Percentiles rank a stretch among this genome's conserved stretches.
Evolutionary conservation across 1,284 basidiomycete species (phyloP).

Genomic region (Takashimella tepidaria): DNA sequence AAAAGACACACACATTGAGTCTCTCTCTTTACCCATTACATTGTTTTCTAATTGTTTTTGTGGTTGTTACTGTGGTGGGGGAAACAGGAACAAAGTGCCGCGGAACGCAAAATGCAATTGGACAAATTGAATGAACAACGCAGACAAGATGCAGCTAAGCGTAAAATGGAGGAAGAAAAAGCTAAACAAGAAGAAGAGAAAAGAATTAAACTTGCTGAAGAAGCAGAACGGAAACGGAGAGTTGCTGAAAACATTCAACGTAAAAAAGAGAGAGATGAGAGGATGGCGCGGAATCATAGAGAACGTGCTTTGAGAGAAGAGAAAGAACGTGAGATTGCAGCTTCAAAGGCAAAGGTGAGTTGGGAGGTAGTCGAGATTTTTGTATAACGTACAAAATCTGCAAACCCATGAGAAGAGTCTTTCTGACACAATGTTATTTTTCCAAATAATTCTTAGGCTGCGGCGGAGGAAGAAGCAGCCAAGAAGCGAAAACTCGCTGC

Average conservation of each 20-base stretch:
- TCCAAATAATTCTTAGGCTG: slow-evolving; percentile 6
- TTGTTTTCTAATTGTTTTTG: too few relatives aligned
- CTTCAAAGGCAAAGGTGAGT: slow-evolving; percentile 28
- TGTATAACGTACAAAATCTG: background rate
- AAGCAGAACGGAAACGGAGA: background rate
- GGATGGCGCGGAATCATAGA: slow-evolving; percentile 20
- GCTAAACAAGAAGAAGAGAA: slow-evolving; percentile 52
- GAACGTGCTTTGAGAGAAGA: slow-evolving; percentile 26
- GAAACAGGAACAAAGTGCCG: slow-evolving; percentile 74
- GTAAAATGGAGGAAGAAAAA: slow-evolving; percentile 74
- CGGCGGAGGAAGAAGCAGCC: slow-evolving; percentile 40
- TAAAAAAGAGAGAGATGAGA: slow-evolving; percentile 40
- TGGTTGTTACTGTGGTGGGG: too few relatives aligned
- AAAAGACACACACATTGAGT: background rate
- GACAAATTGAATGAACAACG: slow-evolving; percentile 74
- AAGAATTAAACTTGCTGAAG: slow-evolving; percentile 19
- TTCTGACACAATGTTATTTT: background rate
- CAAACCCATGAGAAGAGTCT: too few relatives aligned
- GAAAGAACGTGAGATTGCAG: slow-evolving; percentile 30
- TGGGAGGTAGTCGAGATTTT: background rate
- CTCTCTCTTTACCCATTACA: too few relatives aligned
- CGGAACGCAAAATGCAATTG: slow-evolving; percentile 67
- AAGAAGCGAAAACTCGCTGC: slow-evolving; percentile 46
- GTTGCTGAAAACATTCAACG: slow-evolving; percentile 30
- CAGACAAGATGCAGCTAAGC: slow-evolving; percentile 62